phyloP scores from a whole-genome alignment of 106 monocot genomes.

The Vanilla planifolia region DNA sequence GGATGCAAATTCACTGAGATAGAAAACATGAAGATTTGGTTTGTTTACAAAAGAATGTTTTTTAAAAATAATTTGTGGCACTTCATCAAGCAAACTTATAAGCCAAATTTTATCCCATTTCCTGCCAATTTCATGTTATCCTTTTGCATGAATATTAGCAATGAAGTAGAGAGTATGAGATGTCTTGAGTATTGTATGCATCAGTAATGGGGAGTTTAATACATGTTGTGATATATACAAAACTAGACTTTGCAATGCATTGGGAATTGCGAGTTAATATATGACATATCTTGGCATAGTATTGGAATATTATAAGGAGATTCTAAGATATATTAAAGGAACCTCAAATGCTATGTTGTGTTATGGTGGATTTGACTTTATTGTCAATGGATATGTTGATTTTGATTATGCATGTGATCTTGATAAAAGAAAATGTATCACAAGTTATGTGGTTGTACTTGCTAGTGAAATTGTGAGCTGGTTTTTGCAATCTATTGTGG shows the following conservation, averaged over 20 bases:
- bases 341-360: conserved; percentile 4
- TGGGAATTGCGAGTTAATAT: not conserved
- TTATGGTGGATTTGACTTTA: not conserved
- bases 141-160: not conserved
- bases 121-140: not conserved
- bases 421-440: not conserved
- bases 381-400: conserved; percentile 10
- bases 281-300: not conserved
- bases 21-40: not conserved
- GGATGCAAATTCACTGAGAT: not conserved
- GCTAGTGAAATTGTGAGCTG: conserved; percentile 4
- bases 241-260: conserved; percentile 1
- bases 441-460: conserved; percentile 5
- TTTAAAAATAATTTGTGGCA: not conserved
- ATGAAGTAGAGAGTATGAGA: not conserved
- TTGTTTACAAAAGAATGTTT: not conserved
- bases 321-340: conserved; percentile 4
- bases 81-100: not conserved
- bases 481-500: conserved; percentile 5
- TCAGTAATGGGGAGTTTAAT: not conserved
- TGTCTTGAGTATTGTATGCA: not conserved
- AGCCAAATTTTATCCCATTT: not conserved
- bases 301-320: conserved; percentile 11
- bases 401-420: conserved; percentile 10
- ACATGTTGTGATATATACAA: not conserved